These are phyloP conservation scores for Ogataea salicorniae DNA, from an alignment of 805 yeast genomes.

Conservation along the genomic window DNA sequence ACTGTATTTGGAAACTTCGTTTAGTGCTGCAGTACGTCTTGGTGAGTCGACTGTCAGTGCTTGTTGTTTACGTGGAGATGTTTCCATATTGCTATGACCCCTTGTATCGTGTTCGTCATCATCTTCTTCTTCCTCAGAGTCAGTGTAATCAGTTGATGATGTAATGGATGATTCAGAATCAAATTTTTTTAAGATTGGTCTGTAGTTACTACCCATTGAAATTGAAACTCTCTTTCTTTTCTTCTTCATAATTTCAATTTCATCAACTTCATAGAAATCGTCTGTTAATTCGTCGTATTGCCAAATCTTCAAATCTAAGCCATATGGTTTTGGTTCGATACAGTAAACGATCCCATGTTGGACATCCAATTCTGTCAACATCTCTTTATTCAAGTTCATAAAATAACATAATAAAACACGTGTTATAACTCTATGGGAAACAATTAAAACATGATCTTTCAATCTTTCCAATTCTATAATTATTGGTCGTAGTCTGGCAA, in stretches of 20 bases:
- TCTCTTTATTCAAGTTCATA: constrained; percentile 32
- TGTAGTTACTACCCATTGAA: constrained; percentile 17
- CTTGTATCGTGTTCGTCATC: neutral
- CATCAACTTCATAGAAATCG: constrained; percentile 34
- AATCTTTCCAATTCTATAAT: constrained; percentile 33
- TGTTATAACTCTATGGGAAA: constrained; percentile 32
- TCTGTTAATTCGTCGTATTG: constrained; percentile 31
- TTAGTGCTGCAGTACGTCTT: neutral
- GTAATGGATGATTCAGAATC: constrained; percentile 6
- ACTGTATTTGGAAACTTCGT: constrained; percentile 6
- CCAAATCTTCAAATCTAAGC: constrained; percentile 34
- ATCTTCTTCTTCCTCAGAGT: constrained; percentile 12
- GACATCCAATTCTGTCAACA: constrained; percentile 35
- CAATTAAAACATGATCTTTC: constrained; percentile 31
- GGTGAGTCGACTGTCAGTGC: no score
- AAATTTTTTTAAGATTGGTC: constrained; percentile 18
- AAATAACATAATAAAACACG: constrained; percentile 33
- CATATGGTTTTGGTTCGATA: constrained; percentile 36
- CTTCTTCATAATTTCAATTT: constrained; percentile 31
- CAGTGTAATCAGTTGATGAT: constrained; percentile 14
- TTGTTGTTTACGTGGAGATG: no score
- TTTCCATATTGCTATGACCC: no score
- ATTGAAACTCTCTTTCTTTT: constrained; percentile 29
- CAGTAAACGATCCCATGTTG: constrained; percentile 33
- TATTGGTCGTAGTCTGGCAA: constrained; percentile 31